Conservation (phyloP, 192 early-diverging fungal genomes). For the Entomortierella chlamydospora region DNA sequence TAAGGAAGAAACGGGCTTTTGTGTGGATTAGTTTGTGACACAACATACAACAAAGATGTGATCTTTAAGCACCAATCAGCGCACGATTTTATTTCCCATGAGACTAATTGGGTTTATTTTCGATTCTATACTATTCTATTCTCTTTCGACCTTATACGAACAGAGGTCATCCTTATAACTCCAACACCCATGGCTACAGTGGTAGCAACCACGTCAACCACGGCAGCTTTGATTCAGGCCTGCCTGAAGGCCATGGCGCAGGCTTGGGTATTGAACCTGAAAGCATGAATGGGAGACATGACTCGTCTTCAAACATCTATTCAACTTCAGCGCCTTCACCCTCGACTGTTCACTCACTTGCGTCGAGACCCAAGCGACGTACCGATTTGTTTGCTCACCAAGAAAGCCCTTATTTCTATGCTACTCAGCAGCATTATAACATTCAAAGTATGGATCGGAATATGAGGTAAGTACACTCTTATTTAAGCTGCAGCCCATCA, state of each 20-base stretch:
- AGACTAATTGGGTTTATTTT: background rate
- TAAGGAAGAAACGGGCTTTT: too few relatives aligned
- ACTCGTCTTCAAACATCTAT: conserved; percentile 26
- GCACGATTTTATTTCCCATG: conserved; percentile 13
- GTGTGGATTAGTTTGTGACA: too few relatives aligned
- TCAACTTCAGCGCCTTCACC: conserved; percentile 39
- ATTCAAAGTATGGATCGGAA: conserved; percentile 72
- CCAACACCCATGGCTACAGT: conserved; percentile 17
- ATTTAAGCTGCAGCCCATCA: too few relatives aligned
- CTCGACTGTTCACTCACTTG: conserved; percentile 8
- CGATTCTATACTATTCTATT: background rate
- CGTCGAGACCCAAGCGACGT: conserved; percentile 28
- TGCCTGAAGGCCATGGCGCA: conserved; percentile 18
- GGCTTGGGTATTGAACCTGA: conserved; percentile 24
- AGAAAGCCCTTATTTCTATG: conserved; percentile 76
- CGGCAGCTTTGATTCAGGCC: conserved; percentile 14
- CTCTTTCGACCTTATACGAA: background rate
- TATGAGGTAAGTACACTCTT: conserved; percentile 62
- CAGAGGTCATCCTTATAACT: conserved; percentile 27
- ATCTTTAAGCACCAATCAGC: conserved; percentile 8
- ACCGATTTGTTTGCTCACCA: conserved; percentile 59
- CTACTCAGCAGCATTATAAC: conserved; percentile 70
- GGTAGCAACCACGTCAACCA: conserved; percentile 12
- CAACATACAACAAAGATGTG: too few relatives aligned
- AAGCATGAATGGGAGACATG: conserved; percentile 10